Percentiles rank a stretch among this genome's conserved stretches.
These are phyloP conservation scores for Arachis monticola DNA, from an alignment of 331 rosid species.

Conservation along the genomic window DNA sequence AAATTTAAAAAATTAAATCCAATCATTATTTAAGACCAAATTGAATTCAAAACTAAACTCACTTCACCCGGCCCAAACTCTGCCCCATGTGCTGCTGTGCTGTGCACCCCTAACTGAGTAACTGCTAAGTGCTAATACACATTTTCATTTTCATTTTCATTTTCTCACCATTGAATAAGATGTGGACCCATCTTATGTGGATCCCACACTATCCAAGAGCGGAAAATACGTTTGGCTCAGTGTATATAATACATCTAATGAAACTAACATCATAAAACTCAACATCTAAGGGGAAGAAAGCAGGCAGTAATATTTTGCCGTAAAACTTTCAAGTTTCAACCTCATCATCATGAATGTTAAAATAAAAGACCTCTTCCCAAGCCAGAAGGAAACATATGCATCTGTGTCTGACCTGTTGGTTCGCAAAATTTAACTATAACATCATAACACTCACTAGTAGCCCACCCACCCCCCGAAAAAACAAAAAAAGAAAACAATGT, in stretches of 20 bases:
- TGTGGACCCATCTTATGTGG: neutral
- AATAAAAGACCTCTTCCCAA: constrained; percentile 45
- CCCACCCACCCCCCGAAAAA: too few species aligned
- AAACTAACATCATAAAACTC: too few species aligned
- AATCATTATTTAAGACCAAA: too few species aligned
- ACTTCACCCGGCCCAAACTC: too few species aligned
- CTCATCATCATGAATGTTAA: constrained; percentile 48
- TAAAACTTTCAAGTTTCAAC: constrained; percentile 46
- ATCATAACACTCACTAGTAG: too few species aligned
- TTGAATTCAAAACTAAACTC: too few species aligned
- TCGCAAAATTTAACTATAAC: constrained; percentile 36
- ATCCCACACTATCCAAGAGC: neutral
- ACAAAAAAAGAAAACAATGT: constrained; percentile 26
- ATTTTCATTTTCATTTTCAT: too few species aligned
- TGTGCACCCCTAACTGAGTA: too few species aligned
- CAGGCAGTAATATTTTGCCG: constrained; percentile 27
- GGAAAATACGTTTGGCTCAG: too few species aligned
- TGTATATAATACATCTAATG: neutral
- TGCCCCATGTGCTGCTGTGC: too few species aligned
- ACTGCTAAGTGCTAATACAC: too few species aligned
- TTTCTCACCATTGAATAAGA: neutral
- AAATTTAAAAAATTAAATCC: too few species aligned
- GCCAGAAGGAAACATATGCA: constrained; percentile 49
- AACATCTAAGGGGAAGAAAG: constrained; percentile 26
- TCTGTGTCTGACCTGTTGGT: constrained; percentile 28